Conservation (phyloP, 176 grass and related monocot species). For the Oryza brachyantha region DNA sequence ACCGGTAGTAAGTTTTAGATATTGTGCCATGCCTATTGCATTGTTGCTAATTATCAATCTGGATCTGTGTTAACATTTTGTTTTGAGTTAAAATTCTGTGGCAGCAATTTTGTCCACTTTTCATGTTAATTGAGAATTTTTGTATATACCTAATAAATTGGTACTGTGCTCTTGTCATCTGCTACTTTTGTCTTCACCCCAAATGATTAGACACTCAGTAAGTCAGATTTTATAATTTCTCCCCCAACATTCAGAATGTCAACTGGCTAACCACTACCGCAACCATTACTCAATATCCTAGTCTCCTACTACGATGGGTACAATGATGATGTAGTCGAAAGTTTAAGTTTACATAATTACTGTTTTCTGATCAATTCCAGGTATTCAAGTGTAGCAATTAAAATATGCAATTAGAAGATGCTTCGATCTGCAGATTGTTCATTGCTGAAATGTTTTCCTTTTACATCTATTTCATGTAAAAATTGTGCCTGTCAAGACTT, state of each 20-base stretch:
- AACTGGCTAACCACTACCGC: not conserved
- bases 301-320: not conserved
- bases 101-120: not conserved
- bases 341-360: not conserved
- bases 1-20: not conserved
- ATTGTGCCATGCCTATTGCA: not conserved
- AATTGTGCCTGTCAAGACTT: not conserved
- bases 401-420: not conserved
- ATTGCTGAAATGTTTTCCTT: not conserved
- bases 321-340: too few relatives aligned
- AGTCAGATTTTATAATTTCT: not conserved
- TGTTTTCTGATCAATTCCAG: not conserved
- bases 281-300: not conserved
- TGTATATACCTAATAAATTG: not conserved
- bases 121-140: not conserved
- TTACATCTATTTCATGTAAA: not conserved
- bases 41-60: not conserved
- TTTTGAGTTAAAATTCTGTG: not conserved
- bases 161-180: not conserved
- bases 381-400: not conserved
- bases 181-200: not conserved
- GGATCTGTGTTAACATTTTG: not conserved
- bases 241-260: not conserved
- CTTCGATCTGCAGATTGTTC: not conserved
- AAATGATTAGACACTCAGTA: not conserved